Percentiles rank a stretch among this genome's conserved stretches.
phyloP scores from a whole-genome alignment of 805 yeast genomes.

The Candida sonorensis region DNA sequence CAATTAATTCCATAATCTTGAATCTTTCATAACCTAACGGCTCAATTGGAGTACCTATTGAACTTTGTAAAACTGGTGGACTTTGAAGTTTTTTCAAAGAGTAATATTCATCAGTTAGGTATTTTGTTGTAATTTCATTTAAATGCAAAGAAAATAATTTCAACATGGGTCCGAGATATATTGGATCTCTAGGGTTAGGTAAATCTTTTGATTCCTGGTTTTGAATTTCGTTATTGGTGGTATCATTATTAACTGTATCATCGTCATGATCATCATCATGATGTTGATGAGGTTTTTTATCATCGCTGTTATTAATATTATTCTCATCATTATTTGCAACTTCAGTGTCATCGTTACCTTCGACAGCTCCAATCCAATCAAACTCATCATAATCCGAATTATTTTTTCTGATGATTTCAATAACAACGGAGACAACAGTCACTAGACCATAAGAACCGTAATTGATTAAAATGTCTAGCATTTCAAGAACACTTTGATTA shows the following conservation, averaged over 20 bases:
- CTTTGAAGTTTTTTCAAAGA: slow-evolving; percentile 10
- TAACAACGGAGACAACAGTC: slow-evolving; percentile 89
- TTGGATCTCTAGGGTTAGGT: slow-evolving; percentile 86
- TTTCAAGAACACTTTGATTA: slow-evolving; percentile 50
- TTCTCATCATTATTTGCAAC: slow-evolving; percentile 2
- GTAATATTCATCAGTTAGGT: slow-evolving; percentile 26
- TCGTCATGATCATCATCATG: not conserved
- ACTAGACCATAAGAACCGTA: slow-evolving; percentile 78
- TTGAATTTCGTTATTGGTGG: no score
- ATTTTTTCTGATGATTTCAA: slow-evolving; percentile 89
- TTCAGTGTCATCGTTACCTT: slow-evolving; percentile 7
- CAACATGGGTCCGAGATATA: slow-evolving; percentile 81
- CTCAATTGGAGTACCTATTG: slow-evolving; percentile 50
- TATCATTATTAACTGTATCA: slow-evolving; percentile 1
- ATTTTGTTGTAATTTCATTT: slow-evolving; percentile 24
- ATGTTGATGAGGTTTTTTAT: not conserved
- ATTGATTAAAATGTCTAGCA: slow-evolving; percentile 68
- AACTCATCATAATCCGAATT: slow-evolving; percentile 84
- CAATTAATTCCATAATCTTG: slow-evolving; percentile 83
- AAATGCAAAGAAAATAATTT: slow-evolving; percentile 54
- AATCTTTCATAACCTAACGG: slow-evolving; percentile 88
- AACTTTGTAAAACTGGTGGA: slow-evolving; percentile 36
- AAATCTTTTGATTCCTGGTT: no score
- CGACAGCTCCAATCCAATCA: slow-evolving; percentile 28
- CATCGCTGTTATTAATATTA: not conserved